Base-by-base conservation (phyloP, 2,329 filamentous ascomycete genomes). In the Aspergillus costaricaensis region DNA sequence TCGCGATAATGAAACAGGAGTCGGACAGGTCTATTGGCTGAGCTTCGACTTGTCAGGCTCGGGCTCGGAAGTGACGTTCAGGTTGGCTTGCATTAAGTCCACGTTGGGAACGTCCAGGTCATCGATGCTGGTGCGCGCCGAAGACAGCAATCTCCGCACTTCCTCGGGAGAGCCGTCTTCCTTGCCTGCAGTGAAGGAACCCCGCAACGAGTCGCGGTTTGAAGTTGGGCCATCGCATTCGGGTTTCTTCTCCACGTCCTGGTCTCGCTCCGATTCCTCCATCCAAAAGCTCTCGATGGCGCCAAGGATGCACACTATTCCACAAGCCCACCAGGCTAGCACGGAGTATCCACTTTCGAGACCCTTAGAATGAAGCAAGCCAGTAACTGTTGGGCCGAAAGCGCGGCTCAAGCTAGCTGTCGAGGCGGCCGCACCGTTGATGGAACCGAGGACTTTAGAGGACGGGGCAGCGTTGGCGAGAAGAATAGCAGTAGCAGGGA, bases 381-480 rank as follows among this genome's bases (percentile, higher is more conserved):
- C 95, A 3, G 93, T 96, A 3, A 97, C 80, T 0, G 91, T 93
- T 2, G 95, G 95, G 0, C 94, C 94, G 63, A 97, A 89, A 0
- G 92, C 92, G 57, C 95, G 86, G 74, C 89, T 93, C 49, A 97
- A 80, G 72, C 92, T 96, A 4, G 95, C 95, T 2, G 91, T 92
- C 2, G 93, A 96, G 30, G 92, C 92, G 0, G 93, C 93, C 12
- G 93, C 89, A 17, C 95, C 95, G 70, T 98, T 98, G 75, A 99
- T 90, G 0, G 91, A 93, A 2, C 95, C 95, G 1, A 98, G 86
- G 1, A 96, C 90, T 53, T 91, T 85, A 58, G 90, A 89, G 7
- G 89, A 93, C 0, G 92, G 91, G 0, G 93, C 91, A 15, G 92
- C 89, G 75, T 98, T 96, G 61, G 92, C 91, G 30, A 96, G 85